These are phyloP conservation scores for Pseudogymnoascus sp. DNA, from an alignment of 2,329 filamentous ascomycete species.

Conservation along the genomic window DNA sequence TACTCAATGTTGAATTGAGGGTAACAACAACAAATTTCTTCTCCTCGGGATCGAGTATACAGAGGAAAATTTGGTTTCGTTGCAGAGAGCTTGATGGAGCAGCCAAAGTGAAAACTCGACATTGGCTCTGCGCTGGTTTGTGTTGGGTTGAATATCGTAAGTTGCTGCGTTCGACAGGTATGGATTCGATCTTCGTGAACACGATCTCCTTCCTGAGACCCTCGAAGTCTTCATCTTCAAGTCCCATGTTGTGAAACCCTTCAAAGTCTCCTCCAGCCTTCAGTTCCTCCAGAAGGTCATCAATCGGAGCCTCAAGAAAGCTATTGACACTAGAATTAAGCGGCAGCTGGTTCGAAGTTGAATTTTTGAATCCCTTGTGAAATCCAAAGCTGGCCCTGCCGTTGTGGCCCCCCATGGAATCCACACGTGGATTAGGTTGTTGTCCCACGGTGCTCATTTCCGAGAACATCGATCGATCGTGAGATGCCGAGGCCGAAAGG, in stretches of 20 bases:
- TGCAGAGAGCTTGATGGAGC: constrained; percentile 51
- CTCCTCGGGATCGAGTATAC: constrained; percentile 63
- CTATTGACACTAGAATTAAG: constrained; percentile 50
- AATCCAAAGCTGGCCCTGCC: constrained; percentile 53
- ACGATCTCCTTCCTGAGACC: constrained; percentile 67
- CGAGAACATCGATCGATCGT: constrained; percentile 73
- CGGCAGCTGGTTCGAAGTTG: constrained; percentile 22
- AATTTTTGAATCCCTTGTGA: constrained; percentile 23
- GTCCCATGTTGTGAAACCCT: constrained; percentile 64
- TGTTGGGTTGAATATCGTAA: constrained; percentile 53
- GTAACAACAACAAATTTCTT: constrained; percentile 62
- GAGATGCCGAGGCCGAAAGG: constrained; percentile 62
- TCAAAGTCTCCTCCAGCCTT: constrained; percentile 57
- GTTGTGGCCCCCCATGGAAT: constrained; percentile 50
- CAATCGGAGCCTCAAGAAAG: constrained; percentile 61
- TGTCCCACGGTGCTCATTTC: constrained; percentile 52
- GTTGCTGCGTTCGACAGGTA: constrained; percentile 55
- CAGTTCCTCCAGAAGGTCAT: constrained; percentile 62
- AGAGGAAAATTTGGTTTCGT: constrained; percentile 54
- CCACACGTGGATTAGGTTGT: constrained; percentile 38
- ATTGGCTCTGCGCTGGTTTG: constrained; percentile 46
- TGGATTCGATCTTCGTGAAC: constrained; percentile 63
- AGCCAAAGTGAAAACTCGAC: constrained; percentile 61
- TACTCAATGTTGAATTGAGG: constrained; percentile 42
- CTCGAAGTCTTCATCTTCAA: constrained; percentile 66